Percentiles rank a stretch among this genome's conserved stretches.
Conservation (phyloP, 768 basidiomycete species). For the Mycena rebaudengoi region DNA sequence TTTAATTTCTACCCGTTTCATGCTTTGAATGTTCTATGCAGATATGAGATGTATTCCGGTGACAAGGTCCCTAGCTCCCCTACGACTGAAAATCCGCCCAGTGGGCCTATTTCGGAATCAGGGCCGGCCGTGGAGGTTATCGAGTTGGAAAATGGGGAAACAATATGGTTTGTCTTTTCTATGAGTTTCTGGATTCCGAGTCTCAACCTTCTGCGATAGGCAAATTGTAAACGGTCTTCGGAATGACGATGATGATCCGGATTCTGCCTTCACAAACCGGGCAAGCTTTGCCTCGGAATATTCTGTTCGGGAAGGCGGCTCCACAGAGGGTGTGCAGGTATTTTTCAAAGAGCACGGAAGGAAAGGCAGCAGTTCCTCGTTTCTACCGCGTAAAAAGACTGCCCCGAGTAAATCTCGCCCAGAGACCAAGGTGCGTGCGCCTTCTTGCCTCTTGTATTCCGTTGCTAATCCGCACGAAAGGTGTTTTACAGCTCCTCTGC, state of each 20-base stretch:
- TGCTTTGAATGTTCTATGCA: slow-evolving; percentile 42
- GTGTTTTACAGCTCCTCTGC: slow-evolving; percentile 79
- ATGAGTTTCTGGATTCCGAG: too few relatives aligned
- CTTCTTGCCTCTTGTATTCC: slow-evolving; percentile 22
- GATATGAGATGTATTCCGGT: slow-evolving; percentile 83
- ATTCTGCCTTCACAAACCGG: slow-evolving; percentile 67
- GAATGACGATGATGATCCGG: slow-evolving; percentile 75
- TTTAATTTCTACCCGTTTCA: slow-evolving; percentile 26
- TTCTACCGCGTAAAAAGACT: slow-evolving; percentile 68
- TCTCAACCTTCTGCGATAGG: slow-evolving; percentile 48
- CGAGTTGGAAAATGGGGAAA: slow-evolving; percentile 87
- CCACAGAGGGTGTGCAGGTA: slow-evolving; percentile 71
- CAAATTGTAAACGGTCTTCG: slow-evolving; percentile 86
- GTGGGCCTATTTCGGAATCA: slow-evolving; percentile 48
- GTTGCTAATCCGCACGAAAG: slow-evolving; percentile 49
- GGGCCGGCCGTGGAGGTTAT: slow-evolving; percentile 80
- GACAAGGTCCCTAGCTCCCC: slow-evolving; percentile 53
- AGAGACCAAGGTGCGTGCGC: slow-evolving; percentile 78
- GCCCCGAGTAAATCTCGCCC: slow-evolving; percentile 67
- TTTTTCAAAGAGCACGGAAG: slow-evolving; percentile 80
- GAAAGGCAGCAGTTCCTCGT: slow-evolving; percentile 70
- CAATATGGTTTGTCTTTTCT: slow-evolving; percentile 71
- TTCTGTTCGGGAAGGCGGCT: slow-evolving; percentile 58
- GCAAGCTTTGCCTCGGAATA: slow-evolving; percentile 81
- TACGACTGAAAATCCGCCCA: slow-evolving; percentile 41